Evolutionary conservation across 2,329 filamentous ascomycete species (phyloP), one percentile per base, ranked within the genome.

Genomic region (Dactylellina cionopaga): DNA sequence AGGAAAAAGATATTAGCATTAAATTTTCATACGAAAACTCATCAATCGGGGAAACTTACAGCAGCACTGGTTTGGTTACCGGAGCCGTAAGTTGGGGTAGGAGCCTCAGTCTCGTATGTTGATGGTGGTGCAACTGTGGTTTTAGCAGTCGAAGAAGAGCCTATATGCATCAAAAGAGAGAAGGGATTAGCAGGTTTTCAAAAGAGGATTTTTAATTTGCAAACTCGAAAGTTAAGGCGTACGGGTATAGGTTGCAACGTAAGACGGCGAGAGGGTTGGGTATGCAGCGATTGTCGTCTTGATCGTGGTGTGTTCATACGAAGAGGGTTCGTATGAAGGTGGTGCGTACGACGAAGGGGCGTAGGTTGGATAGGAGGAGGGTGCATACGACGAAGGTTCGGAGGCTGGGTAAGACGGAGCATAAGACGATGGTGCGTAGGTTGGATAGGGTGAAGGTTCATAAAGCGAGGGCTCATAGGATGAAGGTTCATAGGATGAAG

Each of bases 221-320:
- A 25, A 6, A 19, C 25, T 27, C 29, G 43, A 58, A 19, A 44
- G 43, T 46, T 46, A 60, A 68, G 63, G 25, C 63, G 37, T 60
- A 59, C 63, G 59, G 54, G 63, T 58, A 59, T 68, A 54, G 17
- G 46, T 52, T 29, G 46, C 63, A 47, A 27, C 43, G 11, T 51
- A 44, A 29, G 63, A 60, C 7, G 62, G 22, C 6, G 19, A 46
- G 9, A 39, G 24, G n/a, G 35, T 43, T 44, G 44, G 54, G 33
- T 59, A 47, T 46, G 37, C 46, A 60, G 54, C 37, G 60, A 54
- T 59, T 24, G 63, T 55, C 41, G 60, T 66, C 63, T 68, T 54
- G 63, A 52, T 52, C 10, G 54, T 60, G 35, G 63, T 60, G 54
- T 59, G n/a, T 51, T 41, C 41, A 44, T 66, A 59, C 29, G 62